phyloP scores from a whole-genome alignment of 1,284 basidiomycete genomes.

The Leccinum ponderosum region DNA sequence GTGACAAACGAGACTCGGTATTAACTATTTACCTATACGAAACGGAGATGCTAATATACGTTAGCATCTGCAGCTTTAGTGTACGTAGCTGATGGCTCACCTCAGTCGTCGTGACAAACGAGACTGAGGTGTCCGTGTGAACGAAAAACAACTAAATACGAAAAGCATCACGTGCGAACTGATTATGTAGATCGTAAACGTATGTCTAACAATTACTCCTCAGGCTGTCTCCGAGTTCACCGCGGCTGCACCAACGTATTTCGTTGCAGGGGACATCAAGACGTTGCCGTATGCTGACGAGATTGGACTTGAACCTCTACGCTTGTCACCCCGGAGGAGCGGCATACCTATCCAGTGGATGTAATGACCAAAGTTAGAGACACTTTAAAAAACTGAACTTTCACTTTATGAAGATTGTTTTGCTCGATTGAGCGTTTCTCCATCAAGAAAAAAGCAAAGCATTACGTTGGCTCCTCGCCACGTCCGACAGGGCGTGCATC shows the following conservation, averaged over 20 bases:
- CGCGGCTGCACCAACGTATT: slow-evolving; percentile 79
- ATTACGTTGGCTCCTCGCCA: not conserved
- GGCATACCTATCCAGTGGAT: slow-evolving; percentile 17
- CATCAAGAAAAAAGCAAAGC: not conserved
- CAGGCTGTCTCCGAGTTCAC: slow-evolving; percentile 58
- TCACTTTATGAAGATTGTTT: not conserved
- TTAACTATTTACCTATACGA: no score
- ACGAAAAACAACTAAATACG: no score
- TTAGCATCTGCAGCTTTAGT: no score
- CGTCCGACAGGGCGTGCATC: not conserved
- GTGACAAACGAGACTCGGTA: no score
- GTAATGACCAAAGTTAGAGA: slow-evolving; percentile 21
- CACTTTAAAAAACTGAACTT: slow-evolving; percentile 2
- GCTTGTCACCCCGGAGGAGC: not conserved
- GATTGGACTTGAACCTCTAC: slow-evolving; percentile 64
- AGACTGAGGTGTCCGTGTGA: no score
- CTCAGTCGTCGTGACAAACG: no score
- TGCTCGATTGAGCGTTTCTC: not conserved
- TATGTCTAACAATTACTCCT: not conserved
- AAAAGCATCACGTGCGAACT: no score
- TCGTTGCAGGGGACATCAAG: slow-evolving; percentile 79
- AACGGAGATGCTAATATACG: no score
- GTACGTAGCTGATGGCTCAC: no score
- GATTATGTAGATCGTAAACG: no score
- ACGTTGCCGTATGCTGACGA: slow-evolving; percentile 84